Conservation (phyloP, 306 rosid species). For the Prosopis cineraria region DNA sequence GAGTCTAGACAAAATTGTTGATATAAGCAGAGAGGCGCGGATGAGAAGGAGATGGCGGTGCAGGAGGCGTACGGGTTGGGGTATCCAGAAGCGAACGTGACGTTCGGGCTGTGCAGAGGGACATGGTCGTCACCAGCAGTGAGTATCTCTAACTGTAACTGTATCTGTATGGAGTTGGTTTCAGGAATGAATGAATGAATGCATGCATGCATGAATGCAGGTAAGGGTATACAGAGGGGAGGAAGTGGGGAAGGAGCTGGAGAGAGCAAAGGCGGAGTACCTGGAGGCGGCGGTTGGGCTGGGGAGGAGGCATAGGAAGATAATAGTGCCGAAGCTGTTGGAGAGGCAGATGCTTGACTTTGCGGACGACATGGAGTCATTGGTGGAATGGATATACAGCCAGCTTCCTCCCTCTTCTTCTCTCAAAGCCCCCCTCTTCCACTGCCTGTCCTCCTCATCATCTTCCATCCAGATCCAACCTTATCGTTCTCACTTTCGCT, state of each 20-base stretch:
- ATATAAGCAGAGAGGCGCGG: constrained; percentile 60
- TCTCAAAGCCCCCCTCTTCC: constrained; percentile 22
- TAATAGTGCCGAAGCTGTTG: constrained; percentile 78
- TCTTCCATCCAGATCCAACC: constrained; percentile 63
- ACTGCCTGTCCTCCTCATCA: neutral
- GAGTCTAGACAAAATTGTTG: too few species aligned
- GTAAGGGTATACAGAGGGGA: constrained; percentile 79
- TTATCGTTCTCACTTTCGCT: constrained; percentile 77
- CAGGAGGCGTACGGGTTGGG: constrained; percentile 80
- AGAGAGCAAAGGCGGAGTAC: constrained; percentile 82
- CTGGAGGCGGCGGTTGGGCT: constrained; percentile 89
- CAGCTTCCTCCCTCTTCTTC: constrained; percentile 79
- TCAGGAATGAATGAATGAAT: too few species aligned
- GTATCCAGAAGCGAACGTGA: constrained; percentile 87
- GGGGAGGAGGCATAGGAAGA: constrained; percentile 75
- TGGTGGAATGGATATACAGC: constrained; percentile 90
- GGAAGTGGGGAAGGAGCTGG: constrained; percentile 74
- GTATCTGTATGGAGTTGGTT: too few species aligned
- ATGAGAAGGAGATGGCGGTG: constrained; percentile 73
- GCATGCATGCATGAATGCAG: constrained; percentile 46
- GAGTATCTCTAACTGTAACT: too few species aligned
- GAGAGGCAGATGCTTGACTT: constrained; percentile 88
- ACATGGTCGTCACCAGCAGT: constrained; percentile 97
- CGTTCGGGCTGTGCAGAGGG: constrained; percentile 89
- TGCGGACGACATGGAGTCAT: constrained; percentile 83